Conservation (phyloP, 805 yeast species). For the Lipomyces sp. region DNA sequence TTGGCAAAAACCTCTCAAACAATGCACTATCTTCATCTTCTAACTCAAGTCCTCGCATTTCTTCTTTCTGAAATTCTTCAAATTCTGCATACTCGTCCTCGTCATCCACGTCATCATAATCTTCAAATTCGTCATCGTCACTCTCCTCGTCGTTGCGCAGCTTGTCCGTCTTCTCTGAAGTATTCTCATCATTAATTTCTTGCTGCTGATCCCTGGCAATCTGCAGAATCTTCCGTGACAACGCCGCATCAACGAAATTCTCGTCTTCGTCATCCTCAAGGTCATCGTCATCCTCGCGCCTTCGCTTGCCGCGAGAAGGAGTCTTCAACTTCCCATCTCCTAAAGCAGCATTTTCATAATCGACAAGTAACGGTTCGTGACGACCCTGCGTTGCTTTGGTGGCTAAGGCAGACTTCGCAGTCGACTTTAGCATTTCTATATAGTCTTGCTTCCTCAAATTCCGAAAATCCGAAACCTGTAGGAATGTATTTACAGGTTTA, state of each 20-base stretch:
- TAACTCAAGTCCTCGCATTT: conserved; percentile 27
- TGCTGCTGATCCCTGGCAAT: conserved; percentile 93
- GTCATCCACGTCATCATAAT: conserved; percentile 51
- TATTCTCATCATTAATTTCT: conserved; percentile 77
- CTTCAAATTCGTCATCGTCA: conserved; percentile 53
- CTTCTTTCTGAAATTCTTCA: conserved; percentile 61
- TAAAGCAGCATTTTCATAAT: conserved; percentile 30
- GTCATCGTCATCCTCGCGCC: conserved; percentile 15
- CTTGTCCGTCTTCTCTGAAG: conserved; percentile 35
- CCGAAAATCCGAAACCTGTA: background rate
- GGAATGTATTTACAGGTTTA: background rate
- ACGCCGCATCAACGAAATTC: conserved; percentile 73
- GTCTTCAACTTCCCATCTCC: conserved; percentile 30
- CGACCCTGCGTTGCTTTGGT: background rate
- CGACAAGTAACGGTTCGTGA: conserved; percentile 34
- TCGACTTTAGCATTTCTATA: background rate
- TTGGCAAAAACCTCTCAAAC: conserved; percentile 68
- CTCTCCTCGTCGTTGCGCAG: conserved; percentile 52
- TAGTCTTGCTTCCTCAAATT: background rate
- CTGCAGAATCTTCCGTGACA: conserved; percentile 83
- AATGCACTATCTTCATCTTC: conserved; percentile 83
- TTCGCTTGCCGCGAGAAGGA: conserved; percentile 4
- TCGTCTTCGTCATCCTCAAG: conserved; percentile 56
- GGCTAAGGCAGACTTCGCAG: background rate
- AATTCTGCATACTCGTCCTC: conserved; percentile 56